Evolutionary conservation across 83 land plant genomes (phyloP).

Genomic region (Thuja plicata): DNA sequence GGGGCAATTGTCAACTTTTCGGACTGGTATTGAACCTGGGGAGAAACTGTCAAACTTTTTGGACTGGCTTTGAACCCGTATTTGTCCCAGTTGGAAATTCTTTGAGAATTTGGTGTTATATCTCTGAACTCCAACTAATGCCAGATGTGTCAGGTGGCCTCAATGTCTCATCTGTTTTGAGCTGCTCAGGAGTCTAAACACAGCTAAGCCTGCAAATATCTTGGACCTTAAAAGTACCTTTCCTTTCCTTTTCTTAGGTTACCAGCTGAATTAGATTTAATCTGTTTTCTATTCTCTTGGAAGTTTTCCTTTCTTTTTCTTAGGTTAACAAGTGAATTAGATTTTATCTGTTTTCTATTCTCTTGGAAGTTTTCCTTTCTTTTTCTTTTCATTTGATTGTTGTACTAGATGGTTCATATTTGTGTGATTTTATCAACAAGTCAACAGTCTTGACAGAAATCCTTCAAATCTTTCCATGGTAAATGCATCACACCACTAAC

Average conservation of each 20-base stretch:
- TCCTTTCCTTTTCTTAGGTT: too few relatives aligned
- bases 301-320: too few relatives aligned
- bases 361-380: background rate
- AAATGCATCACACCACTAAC: background rate
- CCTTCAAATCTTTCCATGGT: background rate
- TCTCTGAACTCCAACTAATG: background rate
- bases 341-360: background rate
- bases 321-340: background rate
- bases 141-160: background rate
- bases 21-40: background rate
- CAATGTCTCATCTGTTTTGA: background rate
- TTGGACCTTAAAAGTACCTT: background rate
- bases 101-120: background rate
- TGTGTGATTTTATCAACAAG: background rate
- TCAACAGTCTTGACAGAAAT: too few relatives aligned
- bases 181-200: background rate
- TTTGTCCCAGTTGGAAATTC: background rate
- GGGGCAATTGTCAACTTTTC: background rate
- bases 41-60: too few relatives aligned
- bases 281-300: too few relatives aligned
- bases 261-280: too few relatives aligned
- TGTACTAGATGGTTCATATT: background rate
- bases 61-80: too few relatives aligned
- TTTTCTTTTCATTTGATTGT: background rate
- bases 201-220: background rate